phyloP scores from a whole-genome alignment of 139 green algal species.

The Volvox africanus region DNA sequence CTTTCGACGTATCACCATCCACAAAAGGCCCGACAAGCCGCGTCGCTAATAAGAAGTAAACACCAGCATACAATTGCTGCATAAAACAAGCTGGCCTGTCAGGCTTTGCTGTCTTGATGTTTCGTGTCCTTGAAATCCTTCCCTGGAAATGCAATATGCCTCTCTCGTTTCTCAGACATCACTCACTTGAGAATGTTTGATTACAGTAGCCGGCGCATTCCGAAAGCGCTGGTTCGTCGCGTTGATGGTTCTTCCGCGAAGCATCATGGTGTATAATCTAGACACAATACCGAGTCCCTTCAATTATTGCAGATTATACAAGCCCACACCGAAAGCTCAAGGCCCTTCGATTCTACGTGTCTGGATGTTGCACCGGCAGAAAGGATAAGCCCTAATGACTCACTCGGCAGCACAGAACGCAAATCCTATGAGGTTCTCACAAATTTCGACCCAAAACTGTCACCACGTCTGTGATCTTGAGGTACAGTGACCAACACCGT shows the following conservation, averaged over 20 bases:
- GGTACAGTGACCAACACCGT: neutral
- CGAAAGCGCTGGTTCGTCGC: neutral
- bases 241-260: neutral
- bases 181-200: neutral
- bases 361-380: neutral
- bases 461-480: neutral
- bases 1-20: neutral
- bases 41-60: neutral
- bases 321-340: neutral
- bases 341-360: neutral
- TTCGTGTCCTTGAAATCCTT: neutral
- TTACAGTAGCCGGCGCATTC: neutral
- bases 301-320: neutral
- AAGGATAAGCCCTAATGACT: neutral
- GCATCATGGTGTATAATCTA: neutral
- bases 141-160: neutral
- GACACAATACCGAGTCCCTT: neutral
- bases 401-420: neutral
- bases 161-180: neutral
- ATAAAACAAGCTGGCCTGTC: neutral
- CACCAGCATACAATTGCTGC: neutral
- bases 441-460: neutral
- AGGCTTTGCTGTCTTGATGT: neutral
- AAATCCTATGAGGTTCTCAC: neutral
- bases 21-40: neutral